phyloP scores from a whole-genome alignment of 2,329 filamentous ascomycete genomes.

The Stagonosporopsis cucurbitacearum region DNA sequence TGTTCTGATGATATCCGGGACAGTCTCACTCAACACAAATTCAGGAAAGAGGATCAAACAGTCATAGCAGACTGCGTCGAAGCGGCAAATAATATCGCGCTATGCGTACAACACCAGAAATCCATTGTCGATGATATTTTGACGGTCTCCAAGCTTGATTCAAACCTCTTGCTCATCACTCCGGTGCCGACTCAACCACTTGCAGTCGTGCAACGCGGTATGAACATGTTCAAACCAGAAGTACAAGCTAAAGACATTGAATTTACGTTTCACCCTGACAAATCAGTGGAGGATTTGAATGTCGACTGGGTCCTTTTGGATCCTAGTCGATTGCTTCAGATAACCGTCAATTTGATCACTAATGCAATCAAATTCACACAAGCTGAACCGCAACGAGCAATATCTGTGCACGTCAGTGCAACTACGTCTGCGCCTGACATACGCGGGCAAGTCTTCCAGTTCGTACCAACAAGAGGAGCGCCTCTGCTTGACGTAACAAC shows the following conservation, averaged over 20 bases:
- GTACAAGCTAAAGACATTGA: conserved; percentile 39
- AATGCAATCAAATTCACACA: conserved; percentile 58
- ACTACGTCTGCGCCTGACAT: conserved; percentile 40
- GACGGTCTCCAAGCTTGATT: conserved; percentile 44
- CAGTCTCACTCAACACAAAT: conserved; percentile 29
- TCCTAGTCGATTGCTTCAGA: conserved; percentile 52
- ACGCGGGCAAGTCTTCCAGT: conserved; percentile 30
- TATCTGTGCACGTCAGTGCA: conserved; percentile 50
- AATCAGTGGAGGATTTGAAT: conserved; percentile 41
- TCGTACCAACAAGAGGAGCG: conserved; percentile 31
- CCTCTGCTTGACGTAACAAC: conserved; percentile 24
- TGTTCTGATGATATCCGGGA: conserved; percentile 44
- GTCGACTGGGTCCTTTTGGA: conserved; percentile 53
- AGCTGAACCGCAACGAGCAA: conserved; percentile 39
- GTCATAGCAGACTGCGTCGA: conserved; percentile 37
- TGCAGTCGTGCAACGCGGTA: conserved; percentile 41
- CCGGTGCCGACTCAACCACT: conserved; percentile 50
- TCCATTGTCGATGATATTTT: conserved; percentile 46
- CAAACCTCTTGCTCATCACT: conserved; percentile 39
- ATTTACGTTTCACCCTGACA: conserved; percentile 41
- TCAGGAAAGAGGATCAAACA: conserved; percentile 22
- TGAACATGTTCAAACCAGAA: conserved; percentile 50
- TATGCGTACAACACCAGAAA: conserved; percentile 46
- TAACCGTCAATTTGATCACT: conserved; percentile 53
- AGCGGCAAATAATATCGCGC: conserved; percentile 50